A percentile compares a stretch with the other conserved stretches of the same genome.
phyloP scores from a whole-genome alignment of 345 rosid species.

The Linum usitatissimum region DNA sequence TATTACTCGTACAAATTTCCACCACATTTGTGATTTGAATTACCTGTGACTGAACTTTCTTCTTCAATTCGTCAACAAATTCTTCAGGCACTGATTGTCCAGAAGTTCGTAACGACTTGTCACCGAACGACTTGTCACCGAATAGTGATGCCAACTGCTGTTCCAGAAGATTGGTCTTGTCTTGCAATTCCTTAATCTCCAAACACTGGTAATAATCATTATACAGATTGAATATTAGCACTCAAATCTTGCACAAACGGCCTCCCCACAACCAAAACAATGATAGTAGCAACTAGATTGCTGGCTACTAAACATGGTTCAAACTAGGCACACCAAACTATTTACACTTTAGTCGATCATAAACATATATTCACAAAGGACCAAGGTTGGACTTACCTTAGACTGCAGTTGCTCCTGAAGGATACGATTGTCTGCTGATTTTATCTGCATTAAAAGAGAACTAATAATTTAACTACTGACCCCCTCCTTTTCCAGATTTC shows the following conservation, averaged over 20 bases:
- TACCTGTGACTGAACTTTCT: constrained; percentile 81
- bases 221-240: constrained; percentile 4
- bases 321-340: neutral
- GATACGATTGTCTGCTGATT: constrained; percentile 92
- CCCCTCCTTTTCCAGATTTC: no score
- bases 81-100: constrained; percentile 37
- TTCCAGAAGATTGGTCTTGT: constrained; percentile 61
- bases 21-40: neutral
- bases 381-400: constrained; percentile 33
- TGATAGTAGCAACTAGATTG: constrained; percentile 3
- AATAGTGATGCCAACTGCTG: constrained; percentile 43
- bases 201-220: constrained; percentile 42
- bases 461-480: neutral
- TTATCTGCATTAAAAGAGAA: constrained; percentile 48
- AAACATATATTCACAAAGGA: neutral
- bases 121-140: constrained; percentile 33
- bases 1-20: neutral
- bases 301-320: neutral
- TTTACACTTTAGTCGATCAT: neutral
- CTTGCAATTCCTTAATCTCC: constrained; percentile 73
- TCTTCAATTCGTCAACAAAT: constrained; percentile 52
- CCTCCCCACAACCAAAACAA: neutral
- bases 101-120: constrained; percentile 33
- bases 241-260: constrained; percentile 2
- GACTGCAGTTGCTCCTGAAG: constrained; percentile 92